Base-by-base conservation (phyloP, 768 basidiomycete species). In the Rhodotorula diobovata region DNA sequence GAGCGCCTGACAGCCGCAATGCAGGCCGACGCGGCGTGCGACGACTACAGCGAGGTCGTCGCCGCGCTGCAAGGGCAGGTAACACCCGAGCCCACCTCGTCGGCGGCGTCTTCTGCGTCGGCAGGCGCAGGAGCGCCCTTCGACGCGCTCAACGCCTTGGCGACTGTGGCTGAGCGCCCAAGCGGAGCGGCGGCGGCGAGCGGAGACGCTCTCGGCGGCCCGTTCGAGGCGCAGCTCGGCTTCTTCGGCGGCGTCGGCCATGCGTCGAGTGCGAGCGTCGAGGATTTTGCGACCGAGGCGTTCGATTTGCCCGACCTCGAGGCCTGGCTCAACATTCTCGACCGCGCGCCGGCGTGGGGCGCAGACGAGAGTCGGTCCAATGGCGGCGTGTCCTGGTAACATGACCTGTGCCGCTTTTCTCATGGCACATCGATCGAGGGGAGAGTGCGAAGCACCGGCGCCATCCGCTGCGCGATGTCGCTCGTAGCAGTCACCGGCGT, bases 321-420 rank as follows among this genome's bases (percentile, higher is more conserved):
- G 16, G 53, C 39, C 8, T 71, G 70, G 70, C 43, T 71, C 23
- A 71, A 66, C 55, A 60, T 51, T 1, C 70, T 66, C 10, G 67
- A 62, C n/a, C 35, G 46, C 32, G 21, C 55, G 16, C 63, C 58
- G n/a, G 18, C 15, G 2, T 67, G 66, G 55, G 55, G 56, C 2
- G 20, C 32, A 32, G 56, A 58, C 25, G 43, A 34, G 2, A 66
- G 46, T 7, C 55, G 46, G 8, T 23, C 30, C n/a, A 20, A 28
- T 11, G 59, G 56, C n/a, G 45, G 43, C 2, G 10, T 32, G 20
- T 2, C 35, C 2, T 64, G 63, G 48, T 35, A 35, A 34, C 3
- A 20, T 20, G 51, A n/a, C n/a, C n/a, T n/a, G n/a, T n/a, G n/a
- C n/a, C n/a, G n/a, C n/a, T n/a, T n/a, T n/a, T n/a, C n/a, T n/a